Evolutionary conservation across 1,139 yeast species (phyloP).

Genomic region (Suhomyces anneliseae): DNA sequence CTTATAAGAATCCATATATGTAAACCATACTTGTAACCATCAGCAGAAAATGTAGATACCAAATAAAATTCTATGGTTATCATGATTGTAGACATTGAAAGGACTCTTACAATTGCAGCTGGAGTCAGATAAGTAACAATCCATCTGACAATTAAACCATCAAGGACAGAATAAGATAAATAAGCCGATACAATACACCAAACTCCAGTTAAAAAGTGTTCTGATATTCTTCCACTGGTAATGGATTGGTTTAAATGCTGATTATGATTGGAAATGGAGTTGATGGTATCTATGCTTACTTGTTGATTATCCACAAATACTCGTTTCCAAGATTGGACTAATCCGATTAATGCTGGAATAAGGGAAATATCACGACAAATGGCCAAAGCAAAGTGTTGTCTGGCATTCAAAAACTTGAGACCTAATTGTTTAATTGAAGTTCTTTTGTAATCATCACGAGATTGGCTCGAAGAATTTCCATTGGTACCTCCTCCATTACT

Average conservation of each 20-base stretch:
- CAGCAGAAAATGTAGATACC: slow-evolving; percentile 55
- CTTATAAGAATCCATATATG: slow-evolving; percentile 92
- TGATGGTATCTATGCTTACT: slow-evolving; percentile 22
- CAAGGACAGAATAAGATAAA: slow-evolving; percentile 78
- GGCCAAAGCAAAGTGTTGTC: slow-evolving; percentile 75
- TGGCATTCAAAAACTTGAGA: slow-evolving; percentile 65
- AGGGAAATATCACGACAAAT: slow-evolving; percentile 72
- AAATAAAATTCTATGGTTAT: slow-evolving; percentile 70
- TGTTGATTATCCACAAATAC: slow-evolving; percentile 31
- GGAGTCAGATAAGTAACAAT: slow-evolving; percentile 84
- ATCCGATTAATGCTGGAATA: slow-evolving; percentile 60
- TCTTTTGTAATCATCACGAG: slow-evolving; percentile 13
- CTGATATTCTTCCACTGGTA: slow-evolving; percentile 64
- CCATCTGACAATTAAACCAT: slow-evolving; percentile 92
- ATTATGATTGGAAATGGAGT: slow-evolving; percentile 21
- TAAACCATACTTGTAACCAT: slow-evolving; percentile 59
- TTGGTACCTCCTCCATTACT: neutral
- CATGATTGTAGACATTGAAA: slow-evolving; percentile 75
- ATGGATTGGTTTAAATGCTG: slow-evolving; percentile 23
- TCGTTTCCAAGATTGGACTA: slow-evolving; percentile 54
- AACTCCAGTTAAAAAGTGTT: slow-evolving; percentile 66
- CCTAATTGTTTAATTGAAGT: slow-evolving; percentile 56
- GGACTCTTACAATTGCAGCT: slow-evolving; percentile 84
- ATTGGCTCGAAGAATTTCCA: neutral
- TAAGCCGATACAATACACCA: slow-evolving; percentile 90